phyloP scores from a whole-genome alignment of 1,284 basidiomycete species.

The Rhodotorula sp. region DNA sequence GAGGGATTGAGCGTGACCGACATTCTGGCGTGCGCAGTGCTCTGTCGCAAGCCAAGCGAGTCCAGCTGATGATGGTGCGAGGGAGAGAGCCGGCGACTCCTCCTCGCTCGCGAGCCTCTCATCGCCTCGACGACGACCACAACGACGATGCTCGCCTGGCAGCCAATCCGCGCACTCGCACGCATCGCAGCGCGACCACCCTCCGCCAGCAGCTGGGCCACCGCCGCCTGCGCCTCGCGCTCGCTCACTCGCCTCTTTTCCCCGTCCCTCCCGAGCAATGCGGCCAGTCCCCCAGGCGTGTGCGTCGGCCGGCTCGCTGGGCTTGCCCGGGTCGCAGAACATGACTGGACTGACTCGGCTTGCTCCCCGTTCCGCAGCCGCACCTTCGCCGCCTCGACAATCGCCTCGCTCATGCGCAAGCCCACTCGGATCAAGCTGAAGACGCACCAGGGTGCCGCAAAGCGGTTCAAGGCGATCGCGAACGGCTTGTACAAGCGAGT shows the following conservation, averaged over 20 bases:
- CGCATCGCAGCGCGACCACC: not conserved
- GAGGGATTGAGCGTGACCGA: constrained; percentile 29
- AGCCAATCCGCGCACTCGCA: not conserved
- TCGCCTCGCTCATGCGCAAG: constrained; percentile 22
- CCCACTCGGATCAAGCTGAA: constrained; percentile 42
- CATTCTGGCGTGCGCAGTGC: constrained; percentile 9
- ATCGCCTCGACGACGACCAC: not conserved
- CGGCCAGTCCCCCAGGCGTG: not conserved
- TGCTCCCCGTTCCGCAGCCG: not conserved
- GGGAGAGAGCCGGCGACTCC: not conserved
- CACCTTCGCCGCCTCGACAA: constrained; percentile 9
- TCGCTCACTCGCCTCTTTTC: not conserved
- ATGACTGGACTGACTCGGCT: too few relatives aligned
- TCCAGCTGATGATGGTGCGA: not conserved
- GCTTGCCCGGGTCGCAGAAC: too few relatives aligned
- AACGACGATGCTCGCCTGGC: not conserved
- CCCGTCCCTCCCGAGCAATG: not conserved
- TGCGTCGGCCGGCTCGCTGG: not conserved
- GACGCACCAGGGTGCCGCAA: constrained; percentile 41
- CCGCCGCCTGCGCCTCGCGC: not conserved
- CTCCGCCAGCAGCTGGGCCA: not conserved
- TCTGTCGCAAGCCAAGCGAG: not conserved
- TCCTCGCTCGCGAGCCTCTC: not conserved
- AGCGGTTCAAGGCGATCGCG: constrained; percentile 37
- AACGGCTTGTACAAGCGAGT: constrained; percentile 40